Evolutionary conservation across 2,329 filamentous ascomycete genomes (phyloP).

Genomic region (Fusarium globosum): DNA sequence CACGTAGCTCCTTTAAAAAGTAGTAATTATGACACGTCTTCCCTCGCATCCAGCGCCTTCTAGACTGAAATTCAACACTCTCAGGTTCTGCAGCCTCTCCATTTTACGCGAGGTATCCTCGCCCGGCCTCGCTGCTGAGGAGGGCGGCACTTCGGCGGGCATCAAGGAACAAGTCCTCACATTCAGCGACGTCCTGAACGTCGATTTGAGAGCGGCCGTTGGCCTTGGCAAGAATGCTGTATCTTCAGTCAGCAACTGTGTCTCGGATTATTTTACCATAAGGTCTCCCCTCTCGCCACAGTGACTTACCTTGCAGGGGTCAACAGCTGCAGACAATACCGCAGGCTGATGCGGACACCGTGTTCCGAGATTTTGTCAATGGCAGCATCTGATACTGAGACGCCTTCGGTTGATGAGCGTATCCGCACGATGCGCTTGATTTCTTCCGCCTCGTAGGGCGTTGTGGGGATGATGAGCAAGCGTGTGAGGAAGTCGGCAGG

Average conservation of each 20-base stretch:
- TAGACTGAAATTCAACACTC: slow-evolving; percentile 23
- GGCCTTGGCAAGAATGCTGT: slow-evolving; percentile 86
- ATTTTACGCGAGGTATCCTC: slow-evolving; percentile 71
- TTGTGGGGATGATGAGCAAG: slow-evolving; percentile 94
- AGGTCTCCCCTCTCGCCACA: slow-evolving; percentile 34
- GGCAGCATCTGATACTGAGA: slow-evolving; percentile 82
- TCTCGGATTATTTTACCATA: slow-evolving; percentile 42
- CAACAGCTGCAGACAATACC: slow-evolving; percentile 93
- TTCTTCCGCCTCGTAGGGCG: slow-evolving; percentile 87
- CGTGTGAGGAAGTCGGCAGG: slow-evolving; percentile 93
- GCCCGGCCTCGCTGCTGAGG: slow-evolving; percentile 70
- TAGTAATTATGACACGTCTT: slow-evolving; percentile 47
- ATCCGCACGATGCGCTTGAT: slow-evolving; percentile 93
- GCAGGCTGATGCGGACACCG: slow-evolving; percentile 87
- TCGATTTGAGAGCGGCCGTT: slow-evolving; percentile 82
- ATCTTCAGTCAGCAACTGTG: slow-evolving; percentile 49
- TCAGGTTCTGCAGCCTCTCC: slow-evolving; percentile 9
- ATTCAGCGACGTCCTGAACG: slow-evolving; percentile 80
- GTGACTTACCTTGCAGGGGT: slow-evolving; percentile 77
- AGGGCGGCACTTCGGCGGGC: slow-evolving; percentile 80
- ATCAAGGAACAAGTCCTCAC: slow-evolving; percentile 86
- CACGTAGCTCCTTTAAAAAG: slow-evolving; percentile 36
- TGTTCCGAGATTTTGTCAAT: slow-evolving; percentile 88
- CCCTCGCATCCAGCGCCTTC: slow-evolving; percentile 37
- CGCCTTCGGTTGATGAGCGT: slow-evolving; percentile 82